These are phyloP conservation scores for Xylaria longipes DNA, from an alignment of 495 filamentous ascomycete genomes.

Conservation along the genomic window DNA sequence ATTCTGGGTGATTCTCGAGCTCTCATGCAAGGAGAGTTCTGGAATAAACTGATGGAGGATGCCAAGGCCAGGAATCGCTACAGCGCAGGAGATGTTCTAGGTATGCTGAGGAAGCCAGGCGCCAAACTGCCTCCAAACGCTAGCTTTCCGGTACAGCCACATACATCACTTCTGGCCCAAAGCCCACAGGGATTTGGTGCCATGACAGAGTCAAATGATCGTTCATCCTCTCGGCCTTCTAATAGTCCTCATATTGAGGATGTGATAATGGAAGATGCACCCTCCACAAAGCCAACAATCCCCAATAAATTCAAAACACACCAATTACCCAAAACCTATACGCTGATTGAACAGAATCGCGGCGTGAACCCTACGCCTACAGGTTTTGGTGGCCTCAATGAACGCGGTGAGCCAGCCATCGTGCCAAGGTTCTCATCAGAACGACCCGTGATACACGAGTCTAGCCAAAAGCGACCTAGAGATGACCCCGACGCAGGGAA, in stretches of 20 bases:
- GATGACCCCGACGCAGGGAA: constrained; percentile 37
- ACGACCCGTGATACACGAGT: constrained; percentile 37
- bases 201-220: background rate
- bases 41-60: constrained; percentile 83
- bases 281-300: constrained; percentile 24
- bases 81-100: constrained; percentile 68
- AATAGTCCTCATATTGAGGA: constrained; percentile 25
- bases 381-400: constrained; percentile 35
- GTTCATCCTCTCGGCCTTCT: constrained; percentile 5
- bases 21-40: constrained; percentile 85
- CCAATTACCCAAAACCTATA: constrained; percentile 36
- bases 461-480: constrained; percentile 41
- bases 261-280: constrained; percentile 40
- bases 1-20: constrained; percentile 90
- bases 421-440: constrained; percentile 30
- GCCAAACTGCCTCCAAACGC: constrained; percentile 31
- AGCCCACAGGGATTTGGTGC: background rate
- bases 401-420: constrained; percentile 32
- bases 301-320: constrained; percentile 35
- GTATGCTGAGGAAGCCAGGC: constrained; percentile 48
- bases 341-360: constrained; percentile 28
- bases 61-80: constrained; percentile 77
- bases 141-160: constrained; percentile 7
- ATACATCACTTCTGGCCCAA: constrained; percentile 11
- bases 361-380: background rate